Evolutionary conservation across 805 yeast genomes (phyloP).

Genomic region (Danielia oregonensis): DNA sequence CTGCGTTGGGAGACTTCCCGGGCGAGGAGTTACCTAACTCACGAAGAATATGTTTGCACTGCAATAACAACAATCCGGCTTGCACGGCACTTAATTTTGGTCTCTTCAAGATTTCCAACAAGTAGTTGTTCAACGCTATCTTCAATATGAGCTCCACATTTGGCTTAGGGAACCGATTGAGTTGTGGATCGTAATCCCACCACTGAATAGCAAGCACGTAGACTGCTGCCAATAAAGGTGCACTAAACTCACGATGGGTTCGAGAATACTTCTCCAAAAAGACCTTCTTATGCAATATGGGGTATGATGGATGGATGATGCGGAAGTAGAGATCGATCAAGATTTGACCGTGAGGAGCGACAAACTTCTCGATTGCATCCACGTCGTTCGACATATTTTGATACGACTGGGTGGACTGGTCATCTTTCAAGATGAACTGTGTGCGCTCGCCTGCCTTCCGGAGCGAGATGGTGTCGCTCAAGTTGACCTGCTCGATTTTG

Average conservation of each 20-base stretch:
- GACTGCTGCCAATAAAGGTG: slow-evolving; percentile 87
- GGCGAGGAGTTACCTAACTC: slow-evolving; percentile 6
- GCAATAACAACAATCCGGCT: slow-evolving; percentile 77
- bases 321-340: slow-evolving; percentile 78
- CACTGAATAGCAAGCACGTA: slow-evolving; percentile 85
- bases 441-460: slow-evolving; percentile 76
- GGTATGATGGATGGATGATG: slow-evolving; percentile 86
- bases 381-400: slow-evolving; percentile 70
- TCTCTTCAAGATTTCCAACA: slow-evolving; percentile 72
- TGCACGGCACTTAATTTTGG: slow-evolving; percentile 92
- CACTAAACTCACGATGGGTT: slow-evolving; percentile 87
- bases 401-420: slow-evolving; percentile 67
- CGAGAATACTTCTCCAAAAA: slow-evolving; percentile 87
- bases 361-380: slow-evolving; percentile 77
- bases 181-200: slow-evolving; percentile 87
- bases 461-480: slow-evolving; percentile 61
- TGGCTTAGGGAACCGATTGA: slow-evolving; percentile 76
- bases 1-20: slow-evolving; percentile 9
- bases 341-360: slow-evolving; percentile 89
- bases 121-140: slow-evolving; percentile 61
- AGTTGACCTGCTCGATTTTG: slow-evolving; percentile 75
- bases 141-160: slow-evolving; percentile 50
- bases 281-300: slow-evolving; percentile 85
- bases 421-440: slow-evolving; percentile 78
- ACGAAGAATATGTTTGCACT: slow-evolving; percentile 47